Conservation (phyloP, 1,284 basidiomycete genomes). For the Austropuccinia psidii region DNA sequence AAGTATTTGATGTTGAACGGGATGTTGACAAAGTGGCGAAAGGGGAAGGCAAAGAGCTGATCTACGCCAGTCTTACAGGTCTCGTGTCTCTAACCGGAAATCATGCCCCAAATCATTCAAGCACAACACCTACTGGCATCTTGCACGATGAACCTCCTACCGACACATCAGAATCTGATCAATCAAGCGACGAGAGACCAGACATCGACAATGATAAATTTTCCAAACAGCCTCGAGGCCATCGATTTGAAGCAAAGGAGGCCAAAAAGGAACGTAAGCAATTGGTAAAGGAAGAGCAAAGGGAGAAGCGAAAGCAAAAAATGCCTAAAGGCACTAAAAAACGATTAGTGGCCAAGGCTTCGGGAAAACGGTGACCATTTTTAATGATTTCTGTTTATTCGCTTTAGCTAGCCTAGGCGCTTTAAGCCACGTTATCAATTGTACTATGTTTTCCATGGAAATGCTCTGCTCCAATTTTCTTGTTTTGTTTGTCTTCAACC, state of each 20-base stretch:
- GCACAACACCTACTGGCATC: background rate
- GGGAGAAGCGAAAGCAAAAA: slow-evolving; percentile 80
- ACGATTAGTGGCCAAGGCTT: slow-evolving; percentile 59
- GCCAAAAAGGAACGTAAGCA: slow-evolving; percentile 75
- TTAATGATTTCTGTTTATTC: no score
- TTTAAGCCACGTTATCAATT: no score
- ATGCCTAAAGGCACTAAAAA: slow-evolving; percentile 92
- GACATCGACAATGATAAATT: slow-evolving; percentile 20
- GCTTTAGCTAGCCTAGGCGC: no score
- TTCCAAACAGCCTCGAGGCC: slow-evolving; percentile 19
- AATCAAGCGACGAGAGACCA: slow-evolving; percentile 1
- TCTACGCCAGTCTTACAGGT: slow-evolving; percentile 76
- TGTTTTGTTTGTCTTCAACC: no score
- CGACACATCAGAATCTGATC: background rate
- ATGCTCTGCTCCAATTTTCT: no score
- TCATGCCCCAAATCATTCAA: background rate
- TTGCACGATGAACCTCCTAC: slow-evolving; percentile 13
- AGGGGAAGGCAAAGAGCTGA: slow-evolving; percentile 64
- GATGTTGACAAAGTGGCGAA: slow-evolving; percentile 66
- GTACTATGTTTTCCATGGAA: no score
- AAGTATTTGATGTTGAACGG: slow-evolving; percentile 84
- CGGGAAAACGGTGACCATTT: slow-evolving; percentile 40
- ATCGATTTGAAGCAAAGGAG: slow-evolving; percentile 26
- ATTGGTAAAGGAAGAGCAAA: slow-evolving; percentile 71
- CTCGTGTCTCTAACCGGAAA: slow-evolving; percentile 47